Conservation (phyloP, 2,329 filamentous ascomycete genomes). For the Rutstroemia sp. region DNA sequence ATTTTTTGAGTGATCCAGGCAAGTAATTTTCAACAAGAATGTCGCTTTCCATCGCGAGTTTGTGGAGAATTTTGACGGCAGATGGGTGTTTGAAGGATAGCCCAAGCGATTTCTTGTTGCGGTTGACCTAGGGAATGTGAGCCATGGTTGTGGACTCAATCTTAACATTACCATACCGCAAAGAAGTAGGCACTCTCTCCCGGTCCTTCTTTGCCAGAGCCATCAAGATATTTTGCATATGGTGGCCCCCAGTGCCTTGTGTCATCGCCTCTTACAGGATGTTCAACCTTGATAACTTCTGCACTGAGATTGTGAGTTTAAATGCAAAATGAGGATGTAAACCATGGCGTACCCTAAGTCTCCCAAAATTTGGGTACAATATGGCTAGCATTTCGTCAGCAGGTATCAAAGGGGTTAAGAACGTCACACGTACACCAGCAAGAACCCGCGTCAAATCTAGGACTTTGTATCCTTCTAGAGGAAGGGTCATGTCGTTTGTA, state of each 20-base stretch:
- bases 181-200: constrained; percentile 96
- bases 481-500: constrained; percentile 42
- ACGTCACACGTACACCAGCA: constrained; percentile 65
- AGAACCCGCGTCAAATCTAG: constrained; percentile 96
- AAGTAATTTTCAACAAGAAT: constrained; percentile 97
- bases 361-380: constrained; percentile 93
- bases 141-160: background rate
- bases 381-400: constrained; percentile 54
- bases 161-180: constrained; percentile 47
- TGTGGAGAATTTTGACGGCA: constrained; percentile 81
- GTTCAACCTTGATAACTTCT: constrained; percentile 96
- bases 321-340: constrained; percentile 13
- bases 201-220: constrained; percentile 53
- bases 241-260: constrained; percentile 95
- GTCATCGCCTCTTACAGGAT: constrained; percentile 85
- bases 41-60: constrained; percentile 76
- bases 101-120: constrained; percentile 92
- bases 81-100: constrained; percentile 82
- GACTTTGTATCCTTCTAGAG: constrained; percentile 79
- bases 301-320: constrained; percentile 48
- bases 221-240: constrained; percentile 70
- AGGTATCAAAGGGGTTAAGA: background rate
- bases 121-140: constrained; percentile 61
- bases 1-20: constrained; percentile 82
- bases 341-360: constrained; percentile 73